Evolutionary conservation across 2,329 filamentous ascomycete genomes (phyloP), one percentile per base, ranked within the genome.

Genomic region (Aspergillus novoparasiticus): DNA sequence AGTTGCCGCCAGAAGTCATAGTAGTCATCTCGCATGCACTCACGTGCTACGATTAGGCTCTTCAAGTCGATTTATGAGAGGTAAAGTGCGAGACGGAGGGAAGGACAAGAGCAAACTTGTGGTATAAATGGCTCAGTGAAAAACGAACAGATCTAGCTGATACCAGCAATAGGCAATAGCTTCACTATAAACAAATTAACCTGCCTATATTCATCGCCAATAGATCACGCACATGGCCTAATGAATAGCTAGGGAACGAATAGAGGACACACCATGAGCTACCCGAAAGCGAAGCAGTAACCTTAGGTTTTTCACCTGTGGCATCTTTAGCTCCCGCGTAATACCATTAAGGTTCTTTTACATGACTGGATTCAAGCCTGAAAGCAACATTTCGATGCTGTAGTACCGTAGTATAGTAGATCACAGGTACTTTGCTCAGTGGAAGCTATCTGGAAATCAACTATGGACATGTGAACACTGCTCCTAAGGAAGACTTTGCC

Each of bases 1-100:
- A 83, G 72, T 91, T 91, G 69, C 50, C 28, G 2, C 50, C 50
- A 23, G 50, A 53, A 8, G 11, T 23, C 2, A 4, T 3, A 53
- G 9, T 21, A 34, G 30, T 16, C 50, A 53, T 53, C 6, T 6
- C 6, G 46, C 23, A 9, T n/a, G 1, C 11, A 46, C 21, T 21
- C 2, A 23, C 21, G 26, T 46, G 26, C 16, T 50, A 4, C 21
- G n/a, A 46, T 14, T 5, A 14, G 43, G 11, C n/a, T 26, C 9
- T 6, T 26, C n/a, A 19, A 12, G 19, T 12, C 19, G 4, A 8
- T 21, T 2, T 21, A 43, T 6, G 6, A 43, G 8, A 43, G 16
- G 6, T 43, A 21, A 43, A 10, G 19, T 3, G 41, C n/a, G 19
- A 28, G 26, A 6, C 2, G 6, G 19, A 4, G 19, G 19, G 8